These are phyloP conservation scores for Silene coronaria DNA, from an alignment of 179 eudicot genomes.

Conservation along the genomic window DNA sequence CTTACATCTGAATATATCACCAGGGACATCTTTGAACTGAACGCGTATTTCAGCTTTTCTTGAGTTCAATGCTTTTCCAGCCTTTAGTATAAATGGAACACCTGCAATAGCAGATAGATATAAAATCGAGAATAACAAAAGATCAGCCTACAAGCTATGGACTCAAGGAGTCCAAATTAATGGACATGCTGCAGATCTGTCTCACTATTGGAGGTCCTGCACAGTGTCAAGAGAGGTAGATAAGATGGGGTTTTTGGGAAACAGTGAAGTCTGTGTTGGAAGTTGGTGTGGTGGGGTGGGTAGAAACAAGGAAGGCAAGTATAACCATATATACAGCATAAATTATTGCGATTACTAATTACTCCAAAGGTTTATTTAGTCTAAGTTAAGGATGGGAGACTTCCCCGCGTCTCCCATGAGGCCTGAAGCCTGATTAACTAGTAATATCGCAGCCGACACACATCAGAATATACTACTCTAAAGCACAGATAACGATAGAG, in stretches of 20 bases:
- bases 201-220: neutral
- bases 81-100: conserved; percentile 91
- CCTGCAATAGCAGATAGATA: conserved; percentile 38
- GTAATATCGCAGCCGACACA: conserved; percentile 3
- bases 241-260: no score
- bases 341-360: no score
- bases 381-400: no score
- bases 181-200: neutral
- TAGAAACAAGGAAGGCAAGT: no score
- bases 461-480: conserved; percentile 4
- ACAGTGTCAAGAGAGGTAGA: no score
- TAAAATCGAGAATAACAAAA: neutral
- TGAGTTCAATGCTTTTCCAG: conserved; percentile 86
- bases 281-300: no score
- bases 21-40: conserved; percentile 96
- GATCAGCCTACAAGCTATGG: neutral
- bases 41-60: conserved; percentile 96
- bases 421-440: neutral
- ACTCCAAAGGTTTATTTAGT: no score
- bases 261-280: no score
- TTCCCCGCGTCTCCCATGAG: neutral
- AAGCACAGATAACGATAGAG: conserved; percentile 2
- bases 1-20: conserved; percentile 92
- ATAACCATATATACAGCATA: no score
- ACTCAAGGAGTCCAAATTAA: neutral